Evolutionary conservation across 129 eudicot species (phyloP).

Genomic region (Artemisia argyi): DNA sequence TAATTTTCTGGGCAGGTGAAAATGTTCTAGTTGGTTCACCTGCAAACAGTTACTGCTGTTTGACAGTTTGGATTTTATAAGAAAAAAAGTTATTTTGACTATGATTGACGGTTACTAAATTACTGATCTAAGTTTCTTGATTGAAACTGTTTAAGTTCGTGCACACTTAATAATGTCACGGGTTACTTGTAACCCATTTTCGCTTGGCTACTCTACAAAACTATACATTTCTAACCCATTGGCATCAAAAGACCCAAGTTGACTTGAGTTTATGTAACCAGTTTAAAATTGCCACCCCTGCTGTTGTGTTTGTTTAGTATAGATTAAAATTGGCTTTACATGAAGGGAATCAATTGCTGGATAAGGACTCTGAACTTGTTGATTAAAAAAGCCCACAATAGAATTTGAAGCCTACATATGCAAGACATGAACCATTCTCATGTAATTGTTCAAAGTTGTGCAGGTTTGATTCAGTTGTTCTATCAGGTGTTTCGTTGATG

Average conservation of each 20-base stretch:
- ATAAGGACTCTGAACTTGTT: neutral
- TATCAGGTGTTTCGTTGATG: conserved; percentile 81
- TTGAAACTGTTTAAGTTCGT: neutral
- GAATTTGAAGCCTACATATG: neutral
- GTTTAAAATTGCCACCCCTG: neutral
- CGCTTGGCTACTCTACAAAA: neutral
- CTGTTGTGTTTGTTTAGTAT: neutral
- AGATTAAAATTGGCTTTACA: neutral
- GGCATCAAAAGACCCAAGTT: neutral
- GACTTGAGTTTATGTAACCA: neutral
- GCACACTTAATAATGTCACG: neutral
- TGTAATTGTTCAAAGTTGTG: conserved; percentile 20
- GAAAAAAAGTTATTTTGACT: neutral
- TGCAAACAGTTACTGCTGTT: too few relatives aligned
- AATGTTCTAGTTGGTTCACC: too few relatives aligned
- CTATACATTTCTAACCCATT: neutral
- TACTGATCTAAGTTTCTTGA: neutral
- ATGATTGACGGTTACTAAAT: too few relatives aligned
- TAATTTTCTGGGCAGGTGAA: too few relatives aligned
- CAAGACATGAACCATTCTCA: conserved; percentile 21
- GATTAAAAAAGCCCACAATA: neutral
- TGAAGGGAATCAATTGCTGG: neutral
- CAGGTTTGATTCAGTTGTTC: conserved; percentile 94
- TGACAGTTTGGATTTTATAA: neutral
- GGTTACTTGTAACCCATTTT: neutral